These are phyloP conservation scores for Lepiota subincarnata DNA, from an alignment of 768 basidiomycete species.

Conservation along the genomic window DNA sequence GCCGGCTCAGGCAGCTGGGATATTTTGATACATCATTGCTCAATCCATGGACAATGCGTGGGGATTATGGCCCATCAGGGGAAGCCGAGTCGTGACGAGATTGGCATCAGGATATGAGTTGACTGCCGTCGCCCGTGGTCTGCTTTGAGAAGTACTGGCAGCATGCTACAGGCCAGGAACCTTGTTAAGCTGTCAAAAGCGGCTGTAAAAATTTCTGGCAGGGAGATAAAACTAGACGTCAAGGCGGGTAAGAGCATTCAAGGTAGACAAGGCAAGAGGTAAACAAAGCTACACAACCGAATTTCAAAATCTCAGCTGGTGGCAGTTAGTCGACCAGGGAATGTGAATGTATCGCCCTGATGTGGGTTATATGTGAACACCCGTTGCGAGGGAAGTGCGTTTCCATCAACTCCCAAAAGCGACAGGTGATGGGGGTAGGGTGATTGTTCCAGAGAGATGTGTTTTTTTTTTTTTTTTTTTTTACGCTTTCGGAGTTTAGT, in stretches of 20 bases:
- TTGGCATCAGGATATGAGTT: background rate
- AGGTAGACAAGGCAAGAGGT: background rate
- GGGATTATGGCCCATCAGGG: background rate
- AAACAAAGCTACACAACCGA: background rate
- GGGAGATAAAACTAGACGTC: too few species aligned
- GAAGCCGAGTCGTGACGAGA: background rate
- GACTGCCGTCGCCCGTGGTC: too few species aligned
- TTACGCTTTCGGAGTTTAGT: background rate
- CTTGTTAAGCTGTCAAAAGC: too few species aligned
- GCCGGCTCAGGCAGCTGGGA: too few species aligned
- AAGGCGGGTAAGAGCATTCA: background rate
- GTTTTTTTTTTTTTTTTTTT: background rate
- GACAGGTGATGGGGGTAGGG: slow-evolving; percentile 7
- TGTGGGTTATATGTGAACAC: background rate
- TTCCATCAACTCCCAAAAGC: slow-evolving; percentile 6
- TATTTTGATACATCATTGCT: background rate
- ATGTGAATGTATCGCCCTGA: background rate
- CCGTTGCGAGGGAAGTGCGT: slow-evolving; percentile 6
- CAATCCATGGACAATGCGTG: background rate
- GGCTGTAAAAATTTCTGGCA: too few species aligned
- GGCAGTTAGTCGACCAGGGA: too few species aligned
- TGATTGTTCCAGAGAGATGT: background rate
- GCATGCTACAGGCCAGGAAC: too few species aligned
- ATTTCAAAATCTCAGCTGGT: too few species aligned
- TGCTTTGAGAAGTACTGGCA: too few species aligned